These are phyloP conservation scores for Pleomassaria siparia DNA, from an alignment of 2,329 filamentous ascomycete species.

Conservation along the genomic window DNA sequence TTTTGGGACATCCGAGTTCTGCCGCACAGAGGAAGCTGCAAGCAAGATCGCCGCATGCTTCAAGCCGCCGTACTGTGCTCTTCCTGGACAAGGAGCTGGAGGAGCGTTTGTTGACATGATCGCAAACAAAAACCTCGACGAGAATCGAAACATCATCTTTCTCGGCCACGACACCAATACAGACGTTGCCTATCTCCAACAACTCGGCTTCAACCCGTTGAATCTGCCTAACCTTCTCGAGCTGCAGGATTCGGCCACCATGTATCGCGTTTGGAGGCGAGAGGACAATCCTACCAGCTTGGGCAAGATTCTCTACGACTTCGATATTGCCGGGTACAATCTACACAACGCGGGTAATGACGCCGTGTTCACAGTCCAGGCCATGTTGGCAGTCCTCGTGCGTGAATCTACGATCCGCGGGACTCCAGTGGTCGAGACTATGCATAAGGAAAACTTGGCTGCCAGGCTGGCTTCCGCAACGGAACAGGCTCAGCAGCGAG, in stretches of 20 bases:
- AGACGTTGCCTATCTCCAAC: slow-evolving; percentile 69
- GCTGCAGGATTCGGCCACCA: slow-evolving; percentile 69
- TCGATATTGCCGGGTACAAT: slow-evolving; percentile 64
- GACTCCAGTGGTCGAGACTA: slow-evolving; percentile 23
- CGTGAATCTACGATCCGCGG: slow-evolving; percentile 43
- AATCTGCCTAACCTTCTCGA: slow-evolving; percentile 61
- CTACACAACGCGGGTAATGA: slow-evolving; percentile 91
- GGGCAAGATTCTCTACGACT: slow-evolving; percentile 60
- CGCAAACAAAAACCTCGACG: slow-evolving; percentile 18
- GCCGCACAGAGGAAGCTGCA: slow-evolving; percentile 50
- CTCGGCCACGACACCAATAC: slow-evolving; percentile 72
- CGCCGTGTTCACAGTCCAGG: slow-evolving; percentile 75
- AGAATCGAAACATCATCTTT: slow-evolving; percentile 66
- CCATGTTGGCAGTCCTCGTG: slow-evolving; percentile 66
- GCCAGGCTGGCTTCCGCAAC: slow-evolving; percentile 25
- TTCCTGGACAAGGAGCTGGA: slow-evolving; percentile 1
- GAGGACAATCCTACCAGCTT: slow-evolving; percentile 60
- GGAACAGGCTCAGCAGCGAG: slow-evolving; percentile 40
- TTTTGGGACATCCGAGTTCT: slow-evolving; percentile 67
- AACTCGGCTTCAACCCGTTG: slow-evolving; percentile 64
- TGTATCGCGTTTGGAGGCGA: slow-evolving; percentile 66
- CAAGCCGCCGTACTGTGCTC: slow-evolving; percentile 54
- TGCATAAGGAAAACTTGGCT: slow-evolving; percentile 23
- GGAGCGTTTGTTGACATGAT: not conserved
- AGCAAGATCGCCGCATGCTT: slow-evolving; percentile 57